A percentile compares a stretch with the other conserved stretches of the same genome.
These are phyloP conservation scores for Phytophthora rubi DNA, from an alignment of 352 stramenopile genomes.

Conservation along the genomic window DNA sequence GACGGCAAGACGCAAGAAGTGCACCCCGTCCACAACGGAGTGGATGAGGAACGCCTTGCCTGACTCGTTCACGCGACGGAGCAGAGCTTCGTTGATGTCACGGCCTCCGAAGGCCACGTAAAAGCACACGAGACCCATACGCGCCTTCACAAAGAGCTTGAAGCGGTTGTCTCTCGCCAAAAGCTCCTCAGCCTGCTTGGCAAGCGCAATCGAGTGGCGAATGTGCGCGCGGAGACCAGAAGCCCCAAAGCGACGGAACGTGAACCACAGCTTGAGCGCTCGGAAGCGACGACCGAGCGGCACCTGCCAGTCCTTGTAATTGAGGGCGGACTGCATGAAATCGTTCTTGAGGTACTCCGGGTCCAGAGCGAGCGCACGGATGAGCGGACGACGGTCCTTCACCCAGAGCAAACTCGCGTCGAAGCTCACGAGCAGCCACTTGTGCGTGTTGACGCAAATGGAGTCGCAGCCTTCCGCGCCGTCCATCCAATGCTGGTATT, in stretches of 20 bases:
- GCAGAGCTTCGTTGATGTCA: slow-evolving; percentile 52
- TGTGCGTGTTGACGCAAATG: slow-evolving; percentile 78
- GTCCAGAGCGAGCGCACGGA: slow-evolving; percentile 61
- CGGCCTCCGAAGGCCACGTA: slow-evolving; percentile 52
- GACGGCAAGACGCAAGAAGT: slow-evolving; percentile 63
- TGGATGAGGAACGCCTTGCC: slow-evolving; percentile 72
- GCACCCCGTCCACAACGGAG: slow-evolving; percentile 59
- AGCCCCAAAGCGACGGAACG: slow-evolving; percentile 69
- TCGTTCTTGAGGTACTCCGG: slow-evolving; percentile 81
- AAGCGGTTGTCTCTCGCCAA: slow-evolving; percentile 57
- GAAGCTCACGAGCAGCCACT: slow-evolving; percentile 76
- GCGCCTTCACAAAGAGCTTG: slow-evolving; percentile 51
- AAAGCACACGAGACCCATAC: slow-evolving; percentile 74
- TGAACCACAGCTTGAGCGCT: slow-evolving; percentile 77
- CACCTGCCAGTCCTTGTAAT: slow-evolving; percentile 85
- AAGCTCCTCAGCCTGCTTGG: slow-evolving; percentile 50
- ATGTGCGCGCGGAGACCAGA: slow-evolving; percentile 61
- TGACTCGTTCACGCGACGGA: slow-evolving; percentile 63
- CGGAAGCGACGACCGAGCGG: slow-evolving; percentile 74
- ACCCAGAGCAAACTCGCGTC: slow-evolving; percentile 76
- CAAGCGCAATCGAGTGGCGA: slow-evolving; percentile 50
- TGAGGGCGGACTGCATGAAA: slow-evolving; percentile 53
- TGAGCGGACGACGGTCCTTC: slow-evolving; percentile 56
- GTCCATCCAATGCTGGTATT: slow-evolving; percentile 57
- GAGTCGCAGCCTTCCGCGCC: slow-evolving; percentile 70